These are phyloP conservation scores for Hypoxylon crocopeplum DNA, from an alignment of 495 filamentous ascomycete genomes.

Conservation along the genomic window DNA sequence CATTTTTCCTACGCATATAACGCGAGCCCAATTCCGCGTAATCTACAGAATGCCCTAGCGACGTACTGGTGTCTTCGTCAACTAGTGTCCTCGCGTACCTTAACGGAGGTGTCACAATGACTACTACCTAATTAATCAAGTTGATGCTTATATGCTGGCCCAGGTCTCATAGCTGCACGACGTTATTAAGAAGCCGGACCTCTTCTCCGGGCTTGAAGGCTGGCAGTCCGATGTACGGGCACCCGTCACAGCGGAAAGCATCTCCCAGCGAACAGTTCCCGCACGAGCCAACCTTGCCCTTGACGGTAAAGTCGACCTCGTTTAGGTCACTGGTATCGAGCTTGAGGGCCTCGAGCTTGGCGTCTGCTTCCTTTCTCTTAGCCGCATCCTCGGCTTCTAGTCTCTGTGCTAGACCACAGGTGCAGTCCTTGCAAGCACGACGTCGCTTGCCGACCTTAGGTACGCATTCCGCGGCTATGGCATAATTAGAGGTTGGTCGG, in stretches of 20 bases:
- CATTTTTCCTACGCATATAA: too few species aligned
- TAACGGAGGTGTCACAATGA: too few species aligned
- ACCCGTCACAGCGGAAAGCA: constrained; percentile 79
- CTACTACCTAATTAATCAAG: too few species aligned
- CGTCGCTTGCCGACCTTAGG: constrained; percentile 85
- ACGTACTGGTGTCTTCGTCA: too few species aligned
- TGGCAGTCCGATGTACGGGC: constrained; percentile 91
- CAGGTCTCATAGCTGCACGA: constrained; percentile 74
- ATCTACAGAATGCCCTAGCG: too few species aligned
- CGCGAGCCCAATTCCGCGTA: too few species aligned
- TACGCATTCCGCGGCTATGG: constrained; percentile 77
- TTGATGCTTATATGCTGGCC: too few species aligned
- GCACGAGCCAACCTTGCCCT: constrained; percentile 93
- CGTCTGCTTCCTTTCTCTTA: constrained; percentile 64
- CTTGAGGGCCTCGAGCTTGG: constrained; percentile 66
- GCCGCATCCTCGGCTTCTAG: constrained; percentile 81
- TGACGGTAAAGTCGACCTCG: constrained; percentile 93
- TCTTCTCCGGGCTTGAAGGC: constrained; percentile 97
- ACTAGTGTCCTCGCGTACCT: too few species aligned
- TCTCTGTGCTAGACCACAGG: constrained; percentile 82
- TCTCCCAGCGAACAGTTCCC: constrained; percentile 93
- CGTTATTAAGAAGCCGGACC: constrained; percentile 82
- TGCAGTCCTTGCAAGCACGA: constrained; percentile 97
- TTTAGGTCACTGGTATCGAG: constrained; percentile 77
- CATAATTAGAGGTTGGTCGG: constrained; percentile 13